Conservation (phyloP, 2,329 filamentous ascomycete species). For the Stemphylium vesicarium region DNA sequence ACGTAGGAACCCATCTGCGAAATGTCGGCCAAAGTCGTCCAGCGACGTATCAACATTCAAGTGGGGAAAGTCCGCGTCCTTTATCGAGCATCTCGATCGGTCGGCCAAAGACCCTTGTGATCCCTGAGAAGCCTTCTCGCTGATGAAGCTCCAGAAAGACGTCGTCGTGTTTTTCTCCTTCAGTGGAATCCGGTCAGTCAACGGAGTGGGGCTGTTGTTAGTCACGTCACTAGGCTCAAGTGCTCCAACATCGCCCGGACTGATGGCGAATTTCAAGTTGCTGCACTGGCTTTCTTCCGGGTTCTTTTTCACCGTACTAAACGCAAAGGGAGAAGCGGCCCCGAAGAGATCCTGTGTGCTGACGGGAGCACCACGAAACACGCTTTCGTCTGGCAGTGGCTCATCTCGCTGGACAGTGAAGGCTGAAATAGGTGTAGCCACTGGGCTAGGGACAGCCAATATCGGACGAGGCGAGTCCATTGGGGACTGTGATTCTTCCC, state of each 20-base stretch:
- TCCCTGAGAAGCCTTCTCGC: constrained; percentile 32
- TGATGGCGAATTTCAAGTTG: constrained; percentile 32
- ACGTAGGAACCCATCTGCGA: constrained; percentile 36
- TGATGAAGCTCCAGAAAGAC: constrained; percentile 22
- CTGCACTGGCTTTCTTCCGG: constrained; percentile 22
- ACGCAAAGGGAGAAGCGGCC: constrained; percentile 49
- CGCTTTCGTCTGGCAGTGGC: constrained; percentile 18
- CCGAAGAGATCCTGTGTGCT: constrained; percentile 56
- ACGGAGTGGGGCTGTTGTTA: constrained; percentile 30
- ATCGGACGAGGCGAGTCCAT: constrained; percentile 24
- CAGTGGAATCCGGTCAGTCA: constrained; percentile 32
- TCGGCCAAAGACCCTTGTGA: constrained; percentile 13
- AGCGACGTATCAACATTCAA: constrained; percentile 32
- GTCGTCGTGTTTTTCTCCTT: constrained; percentile 33
- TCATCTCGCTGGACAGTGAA: constrained; percentile 35
- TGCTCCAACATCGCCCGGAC: constrained; percentile 16
- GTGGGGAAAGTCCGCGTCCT: constrained; percentile 25
- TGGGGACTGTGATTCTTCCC: constrained; percentile 25
- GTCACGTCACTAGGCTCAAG: constrained; percentile 7
- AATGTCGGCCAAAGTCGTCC: constrained; percentile 32
- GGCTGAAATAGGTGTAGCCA: constrained; percentile 38
- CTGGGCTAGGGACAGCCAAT: constrained; percentile 24
- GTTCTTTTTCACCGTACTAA: constrained; percentile 52
- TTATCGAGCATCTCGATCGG: constrained; percentile 11
- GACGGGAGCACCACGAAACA: constrained; percentile 26